Conservation (phyloP, 2,329 filamentous ascomycete species). For the Fusarium ramigenum region DNA sequence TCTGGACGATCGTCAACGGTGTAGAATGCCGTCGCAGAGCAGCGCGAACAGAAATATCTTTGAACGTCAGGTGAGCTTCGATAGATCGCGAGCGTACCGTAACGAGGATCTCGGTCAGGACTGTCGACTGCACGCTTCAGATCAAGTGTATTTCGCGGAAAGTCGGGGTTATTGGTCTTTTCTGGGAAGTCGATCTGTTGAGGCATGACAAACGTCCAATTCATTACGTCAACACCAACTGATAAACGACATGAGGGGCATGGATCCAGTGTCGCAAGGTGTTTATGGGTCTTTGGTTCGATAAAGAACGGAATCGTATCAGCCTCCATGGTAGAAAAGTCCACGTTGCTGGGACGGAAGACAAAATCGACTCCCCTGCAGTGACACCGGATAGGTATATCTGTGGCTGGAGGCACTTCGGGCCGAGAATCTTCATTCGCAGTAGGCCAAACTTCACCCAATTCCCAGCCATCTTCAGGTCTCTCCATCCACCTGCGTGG, state of each 20-base stretch:
- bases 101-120: slow-evolving; percentile 44
- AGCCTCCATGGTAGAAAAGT: slow-evolving; percentile 28
- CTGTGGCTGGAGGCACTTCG: slow-evolving; percentile 24
- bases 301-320: slow-evolving; percentile 53
- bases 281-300: slow-evolving; percentile 54
- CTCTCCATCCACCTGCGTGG: slow-evolving; percentile 43
- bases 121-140: slow-evolving; percentile 50
- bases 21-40: slow-evolving; percentile 59
- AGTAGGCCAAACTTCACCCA: slow-evolving; percentile 47
- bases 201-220: slow-evolving; percentile 57
- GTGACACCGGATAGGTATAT: slow-evolving; percentile 54
- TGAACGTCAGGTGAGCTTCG: slow-evolving; percentile 55
- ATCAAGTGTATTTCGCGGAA: slow-evolving; percentile 9
- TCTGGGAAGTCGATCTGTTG: slow-evolving; percentile 49
- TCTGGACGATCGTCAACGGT: slow-evolving; percentile 50
- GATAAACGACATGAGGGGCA: slow-evolving; percentile 59
- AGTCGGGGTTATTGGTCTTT: neutral
- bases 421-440: slow-evolving; percentile 3
- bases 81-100: slow-evolving; percentile 56
- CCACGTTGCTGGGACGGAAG: slow-evolving; percentile 47
- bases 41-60: slow-evolving; percentile 59
- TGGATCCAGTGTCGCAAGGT: slow-evolving; percentile 51
- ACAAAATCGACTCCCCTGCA: slow-evolving; percentile 57
- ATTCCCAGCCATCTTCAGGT: slow-evolving; percentile 35
- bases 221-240: slow-evolving; percentile 53